Conservation (phyloP, 2,329 filamentous ascomycete species). For the Pseudogymnoascus sp. region DNA sequence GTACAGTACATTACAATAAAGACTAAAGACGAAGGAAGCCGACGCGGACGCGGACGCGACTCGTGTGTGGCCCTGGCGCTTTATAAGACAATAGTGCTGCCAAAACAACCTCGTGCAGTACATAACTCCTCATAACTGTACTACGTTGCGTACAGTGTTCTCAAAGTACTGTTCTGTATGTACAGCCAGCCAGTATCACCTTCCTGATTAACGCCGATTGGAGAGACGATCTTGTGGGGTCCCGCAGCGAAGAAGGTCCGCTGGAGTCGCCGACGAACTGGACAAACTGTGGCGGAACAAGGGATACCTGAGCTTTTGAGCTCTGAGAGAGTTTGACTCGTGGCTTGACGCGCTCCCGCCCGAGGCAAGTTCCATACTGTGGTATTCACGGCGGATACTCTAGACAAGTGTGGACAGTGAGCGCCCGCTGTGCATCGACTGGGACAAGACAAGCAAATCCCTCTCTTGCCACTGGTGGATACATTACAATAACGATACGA, state of each 20-base stretch:
- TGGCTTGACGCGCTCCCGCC: conserved; percentile 8
- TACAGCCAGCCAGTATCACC: not conserved
- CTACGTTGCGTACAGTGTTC: conserved; percentile 5
- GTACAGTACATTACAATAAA: not conserved
- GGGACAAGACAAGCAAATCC: conserved; percentile 1
- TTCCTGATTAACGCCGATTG: conserved; percentile 8
- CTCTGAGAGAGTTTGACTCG: conserved; percentile 6
- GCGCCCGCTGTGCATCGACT: conserved; percentile 6
- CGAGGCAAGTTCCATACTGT: conserved; percentile 2
- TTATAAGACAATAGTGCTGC: conserved; percentile 3
- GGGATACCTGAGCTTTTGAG: not conserved
- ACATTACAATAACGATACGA: not conserved
- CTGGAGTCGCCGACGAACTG: conserved; percentile 4
- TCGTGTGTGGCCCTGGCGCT: not conserved
- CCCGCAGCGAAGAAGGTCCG: conserved; percentile 1
- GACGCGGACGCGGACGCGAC: not conserved
- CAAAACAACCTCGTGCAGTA: conserved; percentile 6
- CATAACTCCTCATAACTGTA: conserved; percentile 1
- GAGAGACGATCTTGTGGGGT: conserved; percentile 7
- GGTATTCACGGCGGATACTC: conserved; percentile 7
- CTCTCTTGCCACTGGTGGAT: conserved; percentile 1
- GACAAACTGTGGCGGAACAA: conserved; percentile 7
- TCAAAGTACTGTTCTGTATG: not conserved
- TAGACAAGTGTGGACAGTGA: not conserved
- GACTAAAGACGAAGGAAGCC: not conserved